These are phyloP conservation scores for Lachnellula arida DNA, from an alignment of 2,329 filamentous ascomycete species.

Conservation along the genomic window DNA sequence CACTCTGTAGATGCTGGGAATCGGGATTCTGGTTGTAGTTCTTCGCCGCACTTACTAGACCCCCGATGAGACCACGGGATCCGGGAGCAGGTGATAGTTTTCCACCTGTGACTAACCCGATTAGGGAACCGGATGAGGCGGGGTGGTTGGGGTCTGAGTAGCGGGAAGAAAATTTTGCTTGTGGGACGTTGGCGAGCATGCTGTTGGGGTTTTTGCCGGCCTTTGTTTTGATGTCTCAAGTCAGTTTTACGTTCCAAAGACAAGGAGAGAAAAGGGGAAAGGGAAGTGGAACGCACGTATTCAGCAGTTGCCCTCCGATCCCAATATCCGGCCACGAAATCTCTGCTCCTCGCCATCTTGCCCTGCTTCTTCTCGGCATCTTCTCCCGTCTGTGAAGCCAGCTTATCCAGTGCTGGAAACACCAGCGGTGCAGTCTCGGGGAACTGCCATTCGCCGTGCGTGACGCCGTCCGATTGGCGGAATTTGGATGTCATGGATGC, in stretches of 20 bases:
- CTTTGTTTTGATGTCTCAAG: not conserved
- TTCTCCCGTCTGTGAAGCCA: constrained; percentile 16
- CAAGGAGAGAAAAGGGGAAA: not conserved
- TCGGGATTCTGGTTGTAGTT: not conserved
- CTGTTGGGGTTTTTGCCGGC: constrained; percentile 8
- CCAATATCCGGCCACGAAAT: constrained; percentile 14
- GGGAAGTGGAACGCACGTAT: constrained; percentile 10
- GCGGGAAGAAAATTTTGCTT: constrained; percentile 38
- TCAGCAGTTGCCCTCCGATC: constrained; percentile 15
- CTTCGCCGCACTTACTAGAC: not conserved
- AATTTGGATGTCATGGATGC: not conserved
- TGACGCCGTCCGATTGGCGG: not conserved
- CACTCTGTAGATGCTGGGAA: not conserved
- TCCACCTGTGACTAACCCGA: constrained; percentile 13
- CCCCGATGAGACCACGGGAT: not conserved
- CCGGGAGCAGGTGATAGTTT: not conserved
- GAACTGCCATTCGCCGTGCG: constrained; percentile 10
- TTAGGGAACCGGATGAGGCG: constrained; percentile 38
- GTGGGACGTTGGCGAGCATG: constrained; percentile 2
- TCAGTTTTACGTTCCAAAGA: not conserved
- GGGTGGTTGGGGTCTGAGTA: constrained; percentile 48
- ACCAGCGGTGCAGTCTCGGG: constrained; percentile 35
- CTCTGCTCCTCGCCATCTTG: constrained; percentile 4
- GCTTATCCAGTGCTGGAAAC: constrained; percentile 33
- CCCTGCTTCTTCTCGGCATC: constrained; percentile 7